Conservation (phyloP, 2,329 filamentous ascomycete species). For the Penicillium sp. region DNA sequence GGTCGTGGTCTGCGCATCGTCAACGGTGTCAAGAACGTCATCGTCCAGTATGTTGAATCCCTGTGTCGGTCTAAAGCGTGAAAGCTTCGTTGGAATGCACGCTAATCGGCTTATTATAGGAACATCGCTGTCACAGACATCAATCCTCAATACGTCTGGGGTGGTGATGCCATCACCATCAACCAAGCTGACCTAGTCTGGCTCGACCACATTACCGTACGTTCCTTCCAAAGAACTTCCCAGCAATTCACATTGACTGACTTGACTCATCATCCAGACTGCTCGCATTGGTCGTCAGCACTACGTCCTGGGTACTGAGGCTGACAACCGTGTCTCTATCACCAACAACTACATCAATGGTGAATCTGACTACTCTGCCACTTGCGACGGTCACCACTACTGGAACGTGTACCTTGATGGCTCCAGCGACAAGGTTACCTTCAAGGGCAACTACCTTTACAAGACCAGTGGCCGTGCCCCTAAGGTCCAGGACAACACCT, state of each 20-base stretch:
- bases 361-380: slow-evolving; percentile 9
- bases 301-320: slow-evolving; percentile 9
- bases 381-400: slow-evolving; percentile 14
- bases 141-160: slow-evolving; percentile 13
- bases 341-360: slow-evolving; percentile 14
- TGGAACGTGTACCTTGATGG: slow-evolving; percentile 12
- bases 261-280: background rate
- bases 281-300: slow-evolving; percentile 13
- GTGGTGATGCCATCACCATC: slow-evolving; percentile 13
- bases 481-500: slow-evolving; percentile 7
- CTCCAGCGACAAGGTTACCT: slow-evolving; percentile 10
- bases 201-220: slow-evolving; percentile 13
- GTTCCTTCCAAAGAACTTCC: background rate
- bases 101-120: background rate
- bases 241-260: background rate
- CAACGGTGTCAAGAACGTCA: slow-evolving; percentile 9
- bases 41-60: slow-evolving; percentile 5
- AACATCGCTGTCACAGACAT: slow-evolving; percentile 13
- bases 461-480: slow-evolving; percentile 10
- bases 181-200: slow-evolving; percentile 7
- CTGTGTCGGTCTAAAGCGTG: background rate
- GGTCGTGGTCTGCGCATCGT: slow-evolving; percentile 10
- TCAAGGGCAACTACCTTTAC: slow-evolving; percentile 14
- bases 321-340: slow-evolving; percentile 10
- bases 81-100: background rate